Base-by-base conservation (phyloP, 2,329 filamentous ascomycete species). In the Basipetospora chlamydospora region DNA sequence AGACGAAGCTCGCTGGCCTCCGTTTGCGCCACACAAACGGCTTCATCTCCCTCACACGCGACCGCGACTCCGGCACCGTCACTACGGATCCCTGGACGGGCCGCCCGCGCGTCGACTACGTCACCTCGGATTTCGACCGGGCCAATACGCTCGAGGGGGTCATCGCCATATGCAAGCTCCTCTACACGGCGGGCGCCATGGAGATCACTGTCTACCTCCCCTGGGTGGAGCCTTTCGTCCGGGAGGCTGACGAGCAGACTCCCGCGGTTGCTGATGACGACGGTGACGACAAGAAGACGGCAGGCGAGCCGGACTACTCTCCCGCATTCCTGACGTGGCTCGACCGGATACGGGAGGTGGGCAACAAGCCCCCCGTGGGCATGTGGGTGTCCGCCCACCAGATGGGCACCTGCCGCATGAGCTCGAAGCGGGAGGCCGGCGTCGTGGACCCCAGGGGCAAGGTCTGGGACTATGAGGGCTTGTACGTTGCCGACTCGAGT, bases 351-450 rank as follows among this genome's bases (percentile, higher is more conserved):
- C 55, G 65, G 38, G 49, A 49, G 25, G 57, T 71, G 15, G 64
- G 67, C 26, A 67, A 66, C 33, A 59, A 56, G 40, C 61, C 64
- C 13, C 69, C 71, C 0, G 58, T 64, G 21, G 60, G 64, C 16
- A 52, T 59, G n/a, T 82, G 73, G 47, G 58, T 64, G 21, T 80
- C 74, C n/a, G 82, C 81, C 13, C 82, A 88, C 55, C 82, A 87
- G 59, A 87, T 87, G 81, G 78, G 80, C 16, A 73, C 73, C 8
- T 83, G 78, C 48, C 64, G 79, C 3, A 88, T 87, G 82, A 73
- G 73, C 41, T 60, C 61, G 29, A 55, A 54, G 42, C 53, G 55
- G 38, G 53, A 57, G 21, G 58, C 58, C 26, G 73, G 73, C 20
- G 74, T 77, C 10, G 75, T 79, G 3, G 70, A 77, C 47, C 52